Evolutionary conservation across 1,139 yeast genomes (phyloP).

Genomic region (Williopsis jadinii): DNA sequence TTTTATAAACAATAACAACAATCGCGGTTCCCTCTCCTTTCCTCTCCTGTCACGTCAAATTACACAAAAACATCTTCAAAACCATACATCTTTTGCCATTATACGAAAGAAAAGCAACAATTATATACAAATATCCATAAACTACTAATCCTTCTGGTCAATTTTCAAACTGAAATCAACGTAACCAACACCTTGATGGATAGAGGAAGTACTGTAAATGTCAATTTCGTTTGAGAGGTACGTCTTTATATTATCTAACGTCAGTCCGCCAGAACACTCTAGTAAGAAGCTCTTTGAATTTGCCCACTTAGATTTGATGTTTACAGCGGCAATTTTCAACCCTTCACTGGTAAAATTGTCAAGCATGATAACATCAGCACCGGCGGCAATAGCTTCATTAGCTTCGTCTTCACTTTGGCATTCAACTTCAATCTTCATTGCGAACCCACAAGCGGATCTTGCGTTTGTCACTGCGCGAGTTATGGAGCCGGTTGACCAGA

Average conservation of each 20-base stretch:
- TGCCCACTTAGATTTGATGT: constrained; percentile 51
- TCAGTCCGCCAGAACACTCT: constrained; percentile 91
- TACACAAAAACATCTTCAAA: too few relatives aligned
- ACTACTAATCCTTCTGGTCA: constrained; percentile 26
- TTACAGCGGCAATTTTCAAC: constrained; percentile 57
- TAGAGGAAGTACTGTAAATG: constrained; percentile 85
- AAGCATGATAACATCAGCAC: constrained; percentile 94
- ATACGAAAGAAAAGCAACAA: too few relatives aligned
- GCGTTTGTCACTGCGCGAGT: constrained; percentile 78
- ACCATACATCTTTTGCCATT: too few relatives aligned
- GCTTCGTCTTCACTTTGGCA: constrained; percentile 82
- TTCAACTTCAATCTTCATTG: constrained; percentile 89
- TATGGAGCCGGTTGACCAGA: constrained; percentile 88
- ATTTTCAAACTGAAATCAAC: constrained; percentile 84
- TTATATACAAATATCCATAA: not conserved
- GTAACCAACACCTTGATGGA: constrained; percentile 82
- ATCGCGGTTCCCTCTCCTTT: too few relatives aligned
- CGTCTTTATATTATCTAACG: constrained; percentile 54
- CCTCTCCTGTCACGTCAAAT: too few relatives aligned
- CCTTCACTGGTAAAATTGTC: constrained; percentile 77
- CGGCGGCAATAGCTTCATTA: constrained; percentile 85
- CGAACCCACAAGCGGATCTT: constrained; percentile 76
- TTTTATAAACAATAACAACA: too few relatives aligned
- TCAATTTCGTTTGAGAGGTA: constrained; percentile 79
- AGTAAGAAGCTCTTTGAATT: constrained; percentile 53